Evolutionary conservation across 768 basidiomycete genomes (phyloP), one percentile per base, ranked within the genome.

Genomic region (Gloeophyllum trabeum): DNA sequence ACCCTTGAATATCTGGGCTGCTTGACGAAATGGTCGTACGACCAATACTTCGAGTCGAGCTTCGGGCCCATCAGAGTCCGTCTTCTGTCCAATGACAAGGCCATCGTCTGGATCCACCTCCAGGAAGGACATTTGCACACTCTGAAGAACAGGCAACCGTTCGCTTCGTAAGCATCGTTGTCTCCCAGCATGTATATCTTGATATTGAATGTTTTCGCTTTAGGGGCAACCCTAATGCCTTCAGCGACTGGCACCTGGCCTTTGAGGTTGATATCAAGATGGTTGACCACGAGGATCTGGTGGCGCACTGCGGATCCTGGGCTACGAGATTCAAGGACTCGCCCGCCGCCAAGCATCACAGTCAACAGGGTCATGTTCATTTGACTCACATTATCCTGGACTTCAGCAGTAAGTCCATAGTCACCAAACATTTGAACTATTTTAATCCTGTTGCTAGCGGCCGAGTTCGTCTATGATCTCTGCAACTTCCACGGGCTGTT

Each of bases 381-480:
- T 38, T 48, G 35, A 46, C 47, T 40, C 51, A 53, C 22, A 26
- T 53, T 4, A 13, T 44, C 22, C 24, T 53, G 4, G 41, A 53
- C 43, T 47, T 53, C 6, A 23, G 19, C 14, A 35, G 46, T 45
- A 20, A 44, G 51, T 47, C 7, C 14, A n/a, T 26, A 32, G 28
- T n/a, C n/a, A n/a, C n/a, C n/a, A n/a, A n/a, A n/a, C 21, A 16
- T 25, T 25, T 39, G 38, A 3, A 18, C 23, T 20, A 10, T 4
- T 25, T 2, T 1, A 7, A 28, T 23, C 5, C 24, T 36, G 12
- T 32, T 7, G 12, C 32, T 28, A 52, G 51, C n/a, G 34, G 48
- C 48, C 14, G 46, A 24, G 6, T 51, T 28, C 40, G 34, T 50
- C 35, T 23, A 26, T 4, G 48, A 52, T 13, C 42, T 53, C 34